phyloP scores from a whole-genome alignment of 768 basidiomycete genomes.

The Boletus subcaerulescens region DNA sequence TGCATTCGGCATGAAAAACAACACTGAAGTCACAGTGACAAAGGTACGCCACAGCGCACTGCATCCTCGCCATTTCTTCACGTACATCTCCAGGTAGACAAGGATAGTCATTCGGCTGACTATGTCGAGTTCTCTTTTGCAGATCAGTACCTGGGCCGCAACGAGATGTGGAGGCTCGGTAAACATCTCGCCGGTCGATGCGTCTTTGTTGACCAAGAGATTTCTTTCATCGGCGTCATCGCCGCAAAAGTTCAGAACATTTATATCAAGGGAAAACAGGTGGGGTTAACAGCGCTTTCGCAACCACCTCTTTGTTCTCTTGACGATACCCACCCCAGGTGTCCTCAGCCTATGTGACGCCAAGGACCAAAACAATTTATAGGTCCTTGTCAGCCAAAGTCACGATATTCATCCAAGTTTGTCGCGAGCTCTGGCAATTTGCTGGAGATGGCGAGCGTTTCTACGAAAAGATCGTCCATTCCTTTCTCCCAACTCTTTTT shows the following conservation, averaged over 20 bases:
- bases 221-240: conserved; percentile 80
- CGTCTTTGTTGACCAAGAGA: conserved; percentile 79
- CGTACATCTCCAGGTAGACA: conserved; percentile 55
- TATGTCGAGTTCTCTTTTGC: conserved; percentile 90
- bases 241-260: conserved; percentile 81
- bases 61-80: conserved; percentile 10
- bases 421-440: conserved; percentile 95
- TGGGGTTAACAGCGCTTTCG: conserved; percentile 23
- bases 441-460: conserved; percentile 94
- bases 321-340: conserved; percentile 43
- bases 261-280: conserved; percentile 67
- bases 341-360: conserved; percentile 76
- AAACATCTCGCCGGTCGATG: conserved; percentile 78
- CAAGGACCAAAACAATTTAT: conserved; percentile 84
- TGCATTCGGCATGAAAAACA: conserved; percentile 66
- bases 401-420: conserved; percentile 95
- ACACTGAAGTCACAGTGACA: conserved; percentile 65
- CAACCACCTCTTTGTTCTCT: background rate
- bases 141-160: conserved; percentile 92
- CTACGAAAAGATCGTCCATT: conserved; percentile 97
- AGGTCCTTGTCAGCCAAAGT: conserved; percentile 88
- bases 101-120: conserved; percentile 57
- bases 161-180: conserved; percentile 96
- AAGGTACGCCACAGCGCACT: conserved; percentile 45
- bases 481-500: conserved; percentile 90